Evolutionary conservation across 306 rosid species (phyloP), one percentile per base, ranked within the genome.

Genomic region (Astragalus glycyphyllos): DNA sequence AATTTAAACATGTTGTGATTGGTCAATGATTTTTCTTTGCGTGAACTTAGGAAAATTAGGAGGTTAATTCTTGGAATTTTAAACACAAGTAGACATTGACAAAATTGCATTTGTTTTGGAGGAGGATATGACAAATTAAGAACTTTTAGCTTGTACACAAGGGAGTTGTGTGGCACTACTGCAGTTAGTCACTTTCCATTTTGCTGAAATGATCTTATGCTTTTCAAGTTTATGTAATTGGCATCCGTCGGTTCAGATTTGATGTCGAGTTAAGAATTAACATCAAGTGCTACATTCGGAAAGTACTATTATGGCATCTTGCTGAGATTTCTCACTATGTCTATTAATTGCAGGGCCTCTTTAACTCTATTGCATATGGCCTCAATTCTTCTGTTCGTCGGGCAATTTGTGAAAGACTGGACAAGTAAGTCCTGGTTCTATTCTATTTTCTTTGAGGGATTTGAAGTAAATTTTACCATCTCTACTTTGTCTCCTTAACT

Each of bases 351-450:
- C 79, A 90, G 99, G 97, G 99, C 45, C 89, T 95, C 75, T 95
- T 95, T 78, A 95, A 95, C 86, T 95, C 99, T 70, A 91, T 91
- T 68, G 99, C 99, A 10, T 95, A 95, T 77, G 99, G 97, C 79
- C 86, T 95, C 75, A 95, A 91, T 80, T 89, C 99, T 77, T 89
- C 99, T 48, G 99, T 95, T 51, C 90, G 96, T n/a, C 88, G 91
- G 41, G 96, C 92, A 77, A 79, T 95, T 80, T 73, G 80, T 63
- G 99, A 95, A 84, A 86, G 99, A 76, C 62, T 89, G 54, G 95
- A 91, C 55, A 82, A 83, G 99, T 95, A 81, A 89, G 96, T 79
- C 16, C 20, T 41, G 65, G 47, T 40, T 55, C 11, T 62, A 31
- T 46, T 45, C 58, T 55, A 13, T 61, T 9, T 66, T 55, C 29